phyloP scores from a whole-genome alignment of 2,329 filamentous ascomycete species.

The Thermomyces lanuginosus region DNA sequence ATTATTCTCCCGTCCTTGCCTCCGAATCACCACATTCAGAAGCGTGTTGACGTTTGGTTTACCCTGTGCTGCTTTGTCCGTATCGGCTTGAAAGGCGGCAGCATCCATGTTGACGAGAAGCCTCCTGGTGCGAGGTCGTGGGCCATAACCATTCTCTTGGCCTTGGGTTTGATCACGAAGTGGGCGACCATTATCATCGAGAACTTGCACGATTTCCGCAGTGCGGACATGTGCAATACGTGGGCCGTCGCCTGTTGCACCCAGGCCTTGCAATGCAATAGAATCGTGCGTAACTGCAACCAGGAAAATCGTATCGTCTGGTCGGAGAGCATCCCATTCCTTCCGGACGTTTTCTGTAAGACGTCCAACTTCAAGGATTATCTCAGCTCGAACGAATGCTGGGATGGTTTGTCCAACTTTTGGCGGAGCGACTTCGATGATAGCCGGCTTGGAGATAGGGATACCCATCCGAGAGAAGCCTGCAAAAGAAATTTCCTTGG shows the following conservation, averaged over 20 bases:
- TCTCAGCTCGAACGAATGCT: conserved; percentile 72
- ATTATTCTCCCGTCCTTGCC: conserved; percentile 83
- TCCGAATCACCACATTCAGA: conserved; percentile 72
- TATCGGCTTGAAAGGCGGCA: conserved; percentile 60
- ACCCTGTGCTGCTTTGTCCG: conserved; percentile 46
- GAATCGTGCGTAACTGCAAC: conserved; percentile 45
- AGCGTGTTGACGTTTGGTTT: conserved; percentile 64
- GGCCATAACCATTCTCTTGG: conserved; percentile 46
- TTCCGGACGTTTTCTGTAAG: conserved; percentile 58
- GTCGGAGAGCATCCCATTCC: conserved; percentile 80
- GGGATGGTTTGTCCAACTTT: conserved; percentile 69
- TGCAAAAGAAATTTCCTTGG: conserved; percentile 53
- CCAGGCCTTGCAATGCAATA: too few relatives aligned
- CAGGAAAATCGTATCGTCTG: conserved; percentile 81
- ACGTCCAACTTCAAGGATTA: conserved; percentile 65
- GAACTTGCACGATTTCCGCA: conserved; percentile 70
- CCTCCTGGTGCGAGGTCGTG: conserved; percentile 45
- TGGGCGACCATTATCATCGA: conserved; percentile 67
- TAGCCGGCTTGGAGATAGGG: conserved; percentile 66
- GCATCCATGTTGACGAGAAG: conserved; percentile 71
- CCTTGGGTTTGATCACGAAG: conserved; percentile 42
- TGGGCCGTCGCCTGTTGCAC: conserved; percentile 42
- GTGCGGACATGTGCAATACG: conserved; percentile 58
- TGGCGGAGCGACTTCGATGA: conserved; percentile 70
- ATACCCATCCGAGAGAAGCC: conserved; percentile 88